Base-by-base conservation (phyloP, 306 rosid species). In the Vigna nakashimae region DNA sequence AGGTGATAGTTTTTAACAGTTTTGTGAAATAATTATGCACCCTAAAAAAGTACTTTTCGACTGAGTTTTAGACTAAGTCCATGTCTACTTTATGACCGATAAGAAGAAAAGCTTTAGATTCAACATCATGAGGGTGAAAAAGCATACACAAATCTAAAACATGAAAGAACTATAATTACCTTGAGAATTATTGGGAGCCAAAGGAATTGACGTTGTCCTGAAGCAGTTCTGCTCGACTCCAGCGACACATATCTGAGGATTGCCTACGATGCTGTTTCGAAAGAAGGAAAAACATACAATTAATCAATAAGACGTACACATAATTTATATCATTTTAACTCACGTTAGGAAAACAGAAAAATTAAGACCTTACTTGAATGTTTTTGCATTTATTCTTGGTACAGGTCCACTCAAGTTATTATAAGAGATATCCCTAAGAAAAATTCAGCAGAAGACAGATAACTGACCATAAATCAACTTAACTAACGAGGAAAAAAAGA, bases 321-420 rank as follows among this genome's bases (percentile, higher is more conserved):
- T 4, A 51, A 68, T 9, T 30, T 55, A 13, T 11, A 24, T 9
- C 26, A 20, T 38, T 51, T 64, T 9, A 60, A 51, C 46, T 74
- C 14, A 72, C 36, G 38, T 53, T 45, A 34, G 73, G 4, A 56
- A 69, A 43, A 20, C 40, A 69, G 55, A 24, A 65, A 65, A 43
- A 62, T 8, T 24, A 78, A 63, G 34, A 76, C 26, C 96, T 85
- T 84, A 96, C 99, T 83, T 91, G 91, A 88, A 92, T 76, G 98
- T 86, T 82, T 89, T 96, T 42, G 91, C 90, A 52, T 86, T 79
- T 64, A 90, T 79, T 76, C 11, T 80, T 34, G 99, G 99, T 10
- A 96, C 88, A 38, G 94, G 94, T 79, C 90, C 97, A 69, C 92
- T 92, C 71, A 96, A 83, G 81, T 93, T 96, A 80, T 96, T 96